Percentiles rank a stretch among this genome's conserved stretches.
Conservation (phyloP, 1,284 basidiomycete genomes). For the Cutaneotrichosporon mucoides region DNA sequence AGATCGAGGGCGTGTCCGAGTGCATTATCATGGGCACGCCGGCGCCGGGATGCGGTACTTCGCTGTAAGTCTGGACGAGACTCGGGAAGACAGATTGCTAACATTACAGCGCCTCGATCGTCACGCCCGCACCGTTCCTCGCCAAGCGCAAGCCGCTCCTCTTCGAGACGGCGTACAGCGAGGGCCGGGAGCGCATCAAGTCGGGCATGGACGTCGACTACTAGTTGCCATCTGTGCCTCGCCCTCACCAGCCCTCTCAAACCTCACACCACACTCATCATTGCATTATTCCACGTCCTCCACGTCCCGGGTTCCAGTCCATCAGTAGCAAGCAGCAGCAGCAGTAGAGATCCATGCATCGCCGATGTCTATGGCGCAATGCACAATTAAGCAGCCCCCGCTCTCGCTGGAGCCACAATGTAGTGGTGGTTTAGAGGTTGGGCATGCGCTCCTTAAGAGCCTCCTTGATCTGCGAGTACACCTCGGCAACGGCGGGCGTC, state of each 20-base stretch:
- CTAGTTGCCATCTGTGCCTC: no score
- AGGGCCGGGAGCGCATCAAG: slow-evolving; percentile 22
- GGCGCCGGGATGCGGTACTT: slow-evolving; percentile 92
- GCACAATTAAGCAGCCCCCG: no score
- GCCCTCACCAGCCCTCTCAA: no score
- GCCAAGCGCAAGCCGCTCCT: slow-evolving; percentile 57
- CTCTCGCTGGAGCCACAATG: no score
- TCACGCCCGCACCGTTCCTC: slow-evolving; percentile 56
- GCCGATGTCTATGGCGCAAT: not conserved
- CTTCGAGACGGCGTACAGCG: slow-evolving; percentile 56
- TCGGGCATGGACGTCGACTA: slow-evolving; percentile 17
- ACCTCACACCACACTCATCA: no score
- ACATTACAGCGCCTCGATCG: slow-evolving; percentile 50
- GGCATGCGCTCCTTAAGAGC: slow-evolving; percentile 53
- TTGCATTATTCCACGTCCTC: no score
- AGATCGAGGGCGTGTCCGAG: slow-evolving; percentile 93
- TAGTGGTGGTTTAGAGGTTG: not conserved
- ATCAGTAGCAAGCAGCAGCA: no score
- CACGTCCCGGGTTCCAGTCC: no score
- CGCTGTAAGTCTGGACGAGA: slow-evolving; percentile 52
- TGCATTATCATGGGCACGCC: slow-evolving; percentile 99
- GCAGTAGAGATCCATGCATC: slow-evolving; percentile 8
- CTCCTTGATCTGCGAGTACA: slow-evolving; percentile 60
- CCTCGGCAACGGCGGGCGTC: slow-evolving; percentile 66
- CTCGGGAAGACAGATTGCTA: no score